Base-by-base conservation (phyloP, 2,329 filamentous ascomycete genomes). In the Hymenoscyphus repandus region DNA sequence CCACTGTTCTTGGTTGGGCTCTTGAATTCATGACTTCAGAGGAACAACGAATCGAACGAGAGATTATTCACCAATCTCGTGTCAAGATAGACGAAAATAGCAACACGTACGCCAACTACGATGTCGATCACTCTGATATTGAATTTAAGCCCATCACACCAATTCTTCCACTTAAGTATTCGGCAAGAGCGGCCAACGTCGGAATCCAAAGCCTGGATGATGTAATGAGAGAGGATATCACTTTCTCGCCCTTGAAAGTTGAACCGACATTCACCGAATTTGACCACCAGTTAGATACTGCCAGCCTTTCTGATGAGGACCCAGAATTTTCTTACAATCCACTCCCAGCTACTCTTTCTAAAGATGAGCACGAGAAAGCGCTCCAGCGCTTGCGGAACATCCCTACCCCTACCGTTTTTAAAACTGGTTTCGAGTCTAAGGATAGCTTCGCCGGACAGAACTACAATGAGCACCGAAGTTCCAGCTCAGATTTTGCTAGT, bases 391-490 rank as follows among this genome's bases (percentile, higher is more conserved):
- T 64, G 13, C 13, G 30, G 7, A 50, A 47, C 9, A 18, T 56
- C 3, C 58, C 58, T 10, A 30, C 39, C 1, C 58, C 62, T 6
- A 45, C 40, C 11, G 51, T 63, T 5, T 34, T 59, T 2, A 58
- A 58, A 22, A 53, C 50, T n/a, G 62, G 61, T 2, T 60, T 62
- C 17, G 22, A 47, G 13, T 15, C 49, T 2, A 41, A 45, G 6
- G 53, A 54, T 6, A 51, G 37, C 13, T 33, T 52, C 15, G 54
- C 51, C 0, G 61, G 62, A 6, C 15, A 51, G 1, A 51, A 59
- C 17, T 64, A 62, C 33, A 22, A 45, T 9, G 22, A 34, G 2
- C 33, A 30, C 12, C 33, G 34, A 9, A 6, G 30, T 2, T 13
- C 40, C 5, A 32, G 34, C 9, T 17, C 15, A 17, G 15, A 37